Evolutionary conservation across 2,329 filamentous ascomycete species (phyloP).

Genomic region (Fusarium gaditjirri): DNA sequence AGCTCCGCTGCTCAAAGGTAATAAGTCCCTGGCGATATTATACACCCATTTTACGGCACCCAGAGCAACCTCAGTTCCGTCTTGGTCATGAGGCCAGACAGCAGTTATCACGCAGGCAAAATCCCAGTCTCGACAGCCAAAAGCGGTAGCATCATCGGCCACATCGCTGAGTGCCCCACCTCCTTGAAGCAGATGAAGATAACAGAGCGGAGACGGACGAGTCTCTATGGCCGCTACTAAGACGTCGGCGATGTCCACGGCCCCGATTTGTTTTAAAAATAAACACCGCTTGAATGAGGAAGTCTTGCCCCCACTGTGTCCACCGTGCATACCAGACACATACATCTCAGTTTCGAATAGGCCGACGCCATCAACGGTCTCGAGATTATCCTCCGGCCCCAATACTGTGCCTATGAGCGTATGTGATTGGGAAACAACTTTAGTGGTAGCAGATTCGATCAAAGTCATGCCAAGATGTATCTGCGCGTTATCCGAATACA

Average conservation of each 20-base stretch:
- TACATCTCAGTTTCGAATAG: slow-evolving; percentile 71
- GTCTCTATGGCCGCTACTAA: slow-evolving; percentile 59
- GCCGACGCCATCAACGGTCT: slow-evolving; percentile 58
- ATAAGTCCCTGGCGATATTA: slow-evolving; percentile 55
- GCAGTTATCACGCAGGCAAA: slow-evolving; percentile 73
- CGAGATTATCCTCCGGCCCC: slow-evolving; percentile 47
- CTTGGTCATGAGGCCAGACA: slow-evolving; percentile 66
- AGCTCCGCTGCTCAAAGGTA: slow-evolving; percentile 61
- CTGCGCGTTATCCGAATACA: slow-evolving; percentile 60
- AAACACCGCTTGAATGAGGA: slow-evolving; percentile 73
- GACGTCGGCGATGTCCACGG: slow-evolving; percentile 44
- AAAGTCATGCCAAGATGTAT: slow-evolving; percentile 63
- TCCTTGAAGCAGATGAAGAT: slow-evolving; percentile 71
- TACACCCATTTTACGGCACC: slow-evolving; percentile 66
- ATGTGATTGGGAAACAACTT: slow-evolving; percentile 64
- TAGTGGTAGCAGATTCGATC: slow-evolving; percentile 52
- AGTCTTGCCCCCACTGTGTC: slow-evolving; percentile 67
- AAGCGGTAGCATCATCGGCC: slow-evolving; percentile 61
- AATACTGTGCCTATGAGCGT: slow-evolving; percentile 63
- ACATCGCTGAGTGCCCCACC: slow-evolving; percentile 62
- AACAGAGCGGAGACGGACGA: slow-evolving; percentile 65
- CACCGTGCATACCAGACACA: slow-evolving; percentile 68
- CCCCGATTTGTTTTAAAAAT: slow-evolving; percentile 63
- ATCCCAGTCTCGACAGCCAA: slow-evolving; percentile 71
- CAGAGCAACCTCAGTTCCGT: slow-evolving; percentile 55